Evolutionary conservation across 2,329 filamentous ascomycete species (phyloP), one percentile per base, ranked within the genome.

Genomic region (Nigrospora osmanthi): DNA sequence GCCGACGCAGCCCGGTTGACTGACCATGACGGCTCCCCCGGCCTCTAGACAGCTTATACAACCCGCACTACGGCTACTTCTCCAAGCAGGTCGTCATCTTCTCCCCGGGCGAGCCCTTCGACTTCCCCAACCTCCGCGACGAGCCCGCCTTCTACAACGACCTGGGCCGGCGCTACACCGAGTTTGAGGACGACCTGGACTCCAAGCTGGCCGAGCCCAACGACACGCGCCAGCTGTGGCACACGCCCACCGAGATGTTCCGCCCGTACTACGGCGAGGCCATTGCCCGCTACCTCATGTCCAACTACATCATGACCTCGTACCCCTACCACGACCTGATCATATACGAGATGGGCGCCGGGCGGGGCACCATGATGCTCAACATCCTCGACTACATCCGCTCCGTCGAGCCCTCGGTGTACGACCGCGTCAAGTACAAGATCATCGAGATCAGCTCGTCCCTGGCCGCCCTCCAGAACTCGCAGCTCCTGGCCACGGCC

Each of bases 311-410:
- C 62, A 80, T 96, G 62, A 88, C 87, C 38, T 80, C 89, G 45
- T 97, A 93, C 63, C 93, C 93, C 3, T 96, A 97, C 71, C 84
- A 96, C 66, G 93, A 98, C 66, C 78, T 98, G 43, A 87, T 95
- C 57, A 94, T 98, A 64, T 98, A 96, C 76, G 93, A 98, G 65
- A 95, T 98, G 86, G 93, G 93, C 43, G 93, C 93, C 35, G 93
- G 93, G 56, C 91, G 95, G 58, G 93, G 93, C 50, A 98, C 94
- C 0, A 78, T 98, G 61, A 98, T 98, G 93, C 76, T 93, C 61
- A 98, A 98, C 65, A 90, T 98, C 47, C 77, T 98, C 49, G 91
- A 98, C 72, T 95, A 94, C 65, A 95, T 98, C 63, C 87, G 90
- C 50, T 84, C 87, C 52, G 76, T 83, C 38, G 87, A 97, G 57